Conservation (phyloP, 2,329 filamentous ascomycete species). For the Achaetomium macrosporum region DNA sequence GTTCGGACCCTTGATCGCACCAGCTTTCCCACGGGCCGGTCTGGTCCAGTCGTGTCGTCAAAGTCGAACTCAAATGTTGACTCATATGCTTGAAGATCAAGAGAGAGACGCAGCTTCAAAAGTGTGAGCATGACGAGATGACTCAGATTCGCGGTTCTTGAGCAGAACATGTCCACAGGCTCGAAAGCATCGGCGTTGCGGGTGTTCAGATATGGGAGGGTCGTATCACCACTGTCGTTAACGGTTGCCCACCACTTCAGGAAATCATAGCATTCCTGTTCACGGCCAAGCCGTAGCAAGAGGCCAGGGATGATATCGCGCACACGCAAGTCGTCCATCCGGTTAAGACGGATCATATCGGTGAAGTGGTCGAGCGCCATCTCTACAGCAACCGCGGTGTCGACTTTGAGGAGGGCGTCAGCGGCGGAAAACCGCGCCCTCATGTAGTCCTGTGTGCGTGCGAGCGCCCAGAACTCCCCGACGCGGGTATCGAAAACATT, state of each 20-base stretch:
- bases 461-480: conserved; percentile 32
- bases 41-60: background rate
- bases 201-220: conserved; percentile 31
- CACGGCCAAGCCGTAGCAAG: conserved; percentile 28
- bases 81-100: conserved; percentile 13
- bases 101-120: conserved; percentile 18
- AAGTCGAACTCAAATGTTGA: background rate
- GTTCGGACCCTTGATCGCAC: conserved; percentile 2
- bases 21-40: conserved; percentile 10
- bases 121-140: conserved; percentile 23
- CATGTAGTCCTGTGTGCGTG: conserved; percentile 35
- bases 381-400: conserved; percentile 30
- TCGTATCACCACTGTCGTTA: conserved; percentile 31
- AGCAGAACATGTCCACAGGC: conserved; percentile 8
- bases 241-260: conserved; percentile 40
- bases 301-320: conserved; percentile 35
- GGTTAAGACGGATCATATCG: conserved; percentile 42
- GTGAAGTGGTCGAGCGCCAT: conserved; percentile 34
- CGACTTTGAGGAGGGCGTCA: conserved; percentile 27
- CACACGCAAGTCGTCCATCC: conserved; percentile 40
- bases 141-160: background rate
- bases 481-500: conserved; percentile 28
- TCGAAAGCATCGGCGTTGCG: conserved; percentile 39
- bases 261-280: conserved; percentile 40
- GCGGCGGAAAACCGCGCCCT: conserved; percentile 26